These are phyloP conservation scores for Arthrocladium fulminans DNA, from an alignment of 2,329 filamentous ascomycete species.

Conservation along the genomic window DNA sequence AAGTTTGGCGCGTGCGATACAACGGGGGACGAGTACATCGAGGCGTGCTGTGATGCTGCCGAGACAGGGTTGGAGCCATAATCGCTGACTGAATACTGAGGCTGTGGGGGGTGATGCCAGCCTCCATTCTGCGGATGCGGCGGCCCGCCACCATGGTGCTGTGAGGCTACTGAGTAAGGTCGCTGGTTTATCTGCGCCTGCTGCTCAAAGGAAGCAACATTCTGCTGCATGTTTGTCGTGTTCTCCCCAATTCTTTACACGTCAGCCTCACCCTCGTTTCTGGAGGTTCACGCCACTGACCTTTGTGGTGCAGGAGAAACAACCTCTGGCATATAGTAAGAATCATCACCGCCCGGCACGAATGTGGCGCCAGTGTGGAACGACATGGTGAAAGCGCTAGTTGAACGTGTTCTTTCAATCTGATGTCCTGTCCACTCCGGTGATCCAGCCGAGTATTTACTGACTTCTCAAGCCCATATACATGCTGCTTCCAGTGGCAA, in stretches of 20 bases:
- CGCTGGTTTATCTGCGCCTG: conserved; percentile 43
- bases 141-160: neutral
- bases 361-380: conserved; percentile 49
- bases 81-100: neutral
- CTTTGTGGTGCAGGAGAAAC: conserved; percentile 63
- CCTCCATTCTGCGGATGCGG: conserved; percentile 3
- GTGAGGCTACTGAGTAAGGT: neutral
- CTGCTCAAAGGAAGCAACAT: conserved; percentile 81
- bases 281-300: conserved; percentile 29
- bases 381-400: conserved; percentile 12
- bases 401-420: neutral
- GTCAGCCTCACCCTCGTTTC: conserved; percentile 47
- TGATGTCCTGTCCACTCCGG: neutral
- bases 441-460: neutral
- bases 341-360: conserved; percentile 58
- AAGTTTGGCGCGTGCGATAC: conserved; percentile 44
- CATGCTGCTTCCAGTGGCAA: neutral
- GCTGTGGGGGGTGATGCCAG: conserved; percentile 2
- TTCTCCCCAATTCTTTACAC: conserved; percentile 59
- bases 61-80: neutral
- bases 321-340: conserved; percentile 61
- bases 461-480: neutral
- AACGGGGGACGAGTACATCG: conserved; percentile 26
- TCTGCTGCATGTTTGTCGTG: conserved; percentile 92
- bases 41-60: neutral